These are phyloP conservation scores for Penicillium paneum DNA, from an alignment of 2,329 filamentous ascomycete genomes.

Conservation along the genomic window DNA sequence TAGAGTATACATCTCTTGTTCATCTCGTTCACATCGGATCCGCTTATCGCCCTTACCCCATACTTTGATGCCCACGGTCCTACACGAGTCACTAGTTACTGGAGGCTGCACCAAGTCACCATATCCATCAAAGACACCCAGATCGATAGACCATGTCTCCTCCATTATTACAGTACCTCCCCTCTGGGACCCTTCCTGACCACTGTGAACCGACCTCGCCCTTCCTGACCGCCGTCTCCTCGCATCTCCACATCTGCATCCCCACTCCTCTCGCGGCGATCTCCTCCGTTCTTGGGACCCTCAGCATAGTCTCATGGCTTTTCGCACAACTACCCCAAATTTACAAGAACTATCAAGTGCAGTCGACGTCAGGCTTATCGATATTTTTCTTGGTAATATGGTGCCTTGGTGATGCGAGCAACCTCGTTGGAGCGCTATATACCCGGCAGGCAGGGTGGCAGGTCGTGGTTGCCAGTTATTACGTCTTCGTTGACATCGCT, in stretches of 20 bases:
- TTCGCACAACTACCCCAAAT: slow-evolving; percentile 69
- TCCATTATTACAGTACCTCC: slow-evolving; percentile 27
- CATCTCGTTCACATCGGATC: neutral
- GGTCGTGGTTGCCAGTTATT: slow-evolving; percentile 62
- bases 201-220: slow-evolving; percentile 60
- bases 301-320: slow-evolving; percentile 65
- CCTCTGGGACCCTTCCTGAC: slow-evolving; percentile 47
- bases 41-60: slow-evolving; percentile 11
- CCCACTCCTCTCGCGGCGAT: slow-evolving; percentile 61
- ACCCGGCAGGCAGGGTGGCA: slow-evolving; percentile 66
- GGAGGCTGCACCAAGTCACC: neutral
- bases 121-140: neutral
- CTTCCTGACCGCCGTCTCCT: slow-evolving; percentile 57
- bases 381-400: slow-evolving; percentile 65
- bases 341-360: slow-evolving; percentile 63
- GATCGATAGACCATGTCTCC: slow-evolving; percentile 27
- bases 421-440: slow-evolving; percentile 61
- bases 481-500: slow-evolving; percentile 62
- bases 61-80: neutral
- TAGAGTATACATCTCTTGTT: neutral
- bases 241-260: slow-evolving; percentile 60
- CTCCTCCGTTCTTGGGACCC: slow-evolving; percentile 58
- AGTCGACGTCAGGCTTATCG: slow-evolving; percentile 63
- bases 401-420: slow-evolving; percentile 62
- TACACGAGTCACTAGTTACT: neutral